These are phyloP conservation scores for Fusarium sp. DNA, from an alignment of 2,329 filamentous ascomycete genomes.

Conservation along the genomic window DNA sequence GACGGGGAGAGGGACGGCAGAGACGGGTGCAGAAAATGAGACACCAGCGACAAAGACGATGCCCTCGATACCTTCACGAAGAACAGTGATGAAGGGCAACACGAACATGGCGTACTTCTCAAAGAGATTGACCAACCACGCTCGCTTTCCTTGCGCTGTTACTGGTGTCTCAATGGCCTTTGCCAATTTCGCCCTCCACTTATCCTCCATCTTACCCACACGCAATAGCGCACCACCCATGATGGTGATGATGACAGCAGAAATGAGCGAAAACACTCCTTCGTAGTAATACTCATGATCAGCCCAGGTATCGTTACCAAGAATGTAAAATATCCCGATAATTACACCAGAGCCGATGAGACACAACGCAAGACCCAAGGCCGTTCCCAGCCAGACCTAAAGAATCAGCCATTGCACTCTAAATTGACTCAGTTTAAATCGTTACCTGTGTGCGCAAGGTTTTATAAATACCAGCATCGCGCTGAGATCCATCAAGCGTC, in stretches of 20 bases:
- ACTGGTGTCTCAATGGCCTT: slow-evolving; percentile 69
- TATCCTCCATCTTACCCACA: slow-evolving; percentile 84
- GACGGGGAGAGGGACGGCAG: slow-evolving; percentile 81
- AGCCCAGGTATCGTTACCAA: slow-evolving; percentile 76
- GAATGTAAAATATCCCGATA: slow-evolving; percentile 77
- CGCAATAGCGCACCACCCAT: slow-evolving; percentile 85
- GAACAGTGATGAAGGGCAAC: slow-evolving; percentile 85
- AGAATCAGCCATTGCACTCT: background rate
- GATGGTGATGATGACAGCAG: slow-evolving; percentile 82
- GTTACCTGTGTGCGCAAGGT: slow-evolving; percentile 71
- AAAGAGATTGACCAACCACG: slow-evolving; percentile 68
- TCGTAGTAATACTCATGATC: slow-evolving; percentile 83
- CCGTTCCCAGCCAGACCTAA: slow-evolving; percentile 67
- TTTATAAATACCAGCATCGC: slow-evolving; percentile 73
- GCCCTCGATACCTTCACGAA: slow-evolving; percentile 86
- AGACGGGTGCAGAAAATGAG: slow-evolving; percentile 78
- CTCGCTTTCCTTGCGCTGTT: slow-evolving; percentile 55
- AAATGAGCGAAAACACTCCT: slow-evolving; percentile 79
- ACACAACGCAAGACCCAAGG: slow-evolving; percentile 61
- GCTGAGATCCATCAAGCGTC: slow-evolving; percentile 72
- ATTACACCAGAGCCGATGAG: slow-evolving; percentile 72
- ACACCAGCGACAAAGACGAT: slow-evolving; percentile 92
- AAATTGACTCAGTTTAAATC: background rate
- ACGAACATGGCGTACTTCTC: slow-evolving; percentile 91
- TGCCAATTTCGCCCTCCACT: slow-evolving; percentile 85